Evolutionary conservation across 805 yeast genomes (phyloP).

Genomic region (Candida arabinofermentans): DNA sequence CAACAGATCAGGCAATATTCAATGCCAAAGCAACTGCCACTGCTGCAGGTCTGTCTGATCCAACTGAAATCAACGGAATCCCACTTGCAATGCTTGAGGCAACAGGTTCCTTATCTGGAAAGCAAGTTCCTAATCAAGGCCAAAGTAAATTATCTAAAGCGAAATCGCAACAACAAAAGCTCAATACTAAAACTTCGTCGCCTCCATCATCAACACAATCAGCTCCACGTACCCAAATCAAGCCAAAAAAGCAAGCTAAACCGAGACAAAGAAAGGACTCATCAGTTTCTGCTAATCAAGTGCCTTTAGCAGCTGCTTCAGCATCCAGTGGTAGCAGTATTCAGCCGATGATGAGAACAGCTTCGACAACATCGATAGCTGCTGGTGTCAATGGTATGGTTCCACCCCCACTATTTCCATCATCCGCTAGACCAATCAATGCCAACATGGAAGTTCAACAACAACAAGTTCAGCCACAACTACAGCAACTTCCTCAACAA

Average conservation of each 20-base stretch:
- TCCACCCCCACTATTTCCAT: constrained; percentile 26
- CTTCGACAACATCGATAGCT: constrained; percentile 21
- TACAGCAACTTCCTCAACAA: constrained; percentile 1
- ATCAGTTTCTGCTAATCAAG: not conserved
- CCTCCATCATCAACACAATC: not conserved
- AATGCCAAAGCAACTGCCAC: constrained; percentile 55
- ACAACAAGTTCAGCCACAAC: not conserved
- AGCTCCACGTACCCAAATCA: not conserved
- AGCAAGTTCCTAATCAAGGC: not conserved
- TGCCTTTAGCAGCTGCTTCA: not conserved
- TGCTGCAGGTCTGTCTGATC: constrained; percentile 53
- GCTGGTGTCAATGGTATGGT: constrained; percentile 23
- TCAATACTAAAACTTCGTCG: not conserved
- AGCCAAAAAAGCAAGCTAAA: constrained; percentile 3
- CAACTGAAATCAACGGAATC: constrained; percentile 36
- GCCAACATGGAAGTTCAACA: not conserved
- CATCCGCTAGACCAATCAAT: constrained; percentile 5
- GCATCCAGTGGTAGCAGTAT: not conserved
- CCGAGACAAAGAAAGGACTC: constrained; percentile 6
- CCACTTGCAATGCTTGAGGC: constrained; percentile 61
- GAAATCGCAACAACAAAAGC: not conserved
- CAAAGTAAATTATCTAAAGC: not conserved
- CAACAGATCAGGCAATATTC: constrained; percentile 72
- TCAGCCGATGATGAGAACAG: constrained; percentile 1
- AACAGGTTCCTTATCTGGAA: constrained; percentile 56